Evolutionary conservation across 108 stramenopile species (phyloP).

Genomic region (Cyclotella choctawhatcheeana): DNA sequence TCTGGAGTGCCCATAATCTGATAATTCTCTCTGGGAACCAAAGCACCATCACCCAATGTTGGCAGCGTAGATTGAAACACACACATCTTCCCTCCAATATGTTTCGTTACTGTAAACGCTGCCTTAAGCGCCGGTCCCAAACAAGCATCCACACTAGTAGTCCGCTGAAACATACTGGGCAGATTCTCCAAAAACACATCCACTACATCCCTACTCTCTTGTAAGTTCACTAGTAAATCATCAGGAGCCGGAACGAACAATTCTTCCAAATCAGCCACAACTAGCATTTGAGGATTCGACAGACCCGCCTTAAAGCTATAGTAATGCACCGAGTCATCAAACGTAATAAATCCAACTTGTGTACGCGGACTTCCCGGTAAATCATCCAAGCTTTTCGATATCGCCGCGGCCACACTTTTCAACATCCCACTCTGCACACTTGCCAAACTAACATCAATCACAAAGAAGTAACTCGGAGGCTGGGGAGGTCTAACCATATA

Average conservation of each 20-base stretch:
- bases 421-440: constrained; percentile 92
- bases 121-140: constrained; percentile 95
- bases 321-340: constrained; percentile 94
- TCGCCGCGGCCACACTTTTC: constrained; percentile 75
- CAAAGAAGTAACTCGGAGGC: constrained; percentile 96
- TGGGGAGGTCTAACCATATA: constrained; percentile 99
- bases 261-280: constrained; percentile 93
- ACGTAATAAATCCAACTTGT: constrained; percentile 95
- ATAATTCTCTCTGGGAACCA: constrained; percentile 91
- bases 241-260: constrained; percentile 96
- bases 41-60: constrained; percentile 89
- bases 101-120: constrained; percentile 94
- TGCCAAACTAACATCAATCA: constrained; percentile 92
- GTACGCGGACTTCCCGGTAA: constrained; percentile 89
- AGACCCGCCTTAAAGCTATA: constrained; percentile 91
- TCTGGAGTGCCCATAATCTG: constrained; percentile 92
- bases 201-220: constrained; percentile 85
- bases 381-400: constrained; percentile 85
- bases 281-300: constrained; percentile 92
- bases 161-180: constrained; percentile 91
- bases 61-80: constrained; percentile 93
- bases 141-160: constrained; percentile 60
- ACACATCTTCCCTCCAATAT: constrained; percentile 97
- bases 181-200: constrained; percentile 93
- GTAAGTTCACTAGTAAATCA: constrained; percentile 94